Base-by-base conservation (phyloP, 345 rosid genomes). In the Salix brachista region DNA sequence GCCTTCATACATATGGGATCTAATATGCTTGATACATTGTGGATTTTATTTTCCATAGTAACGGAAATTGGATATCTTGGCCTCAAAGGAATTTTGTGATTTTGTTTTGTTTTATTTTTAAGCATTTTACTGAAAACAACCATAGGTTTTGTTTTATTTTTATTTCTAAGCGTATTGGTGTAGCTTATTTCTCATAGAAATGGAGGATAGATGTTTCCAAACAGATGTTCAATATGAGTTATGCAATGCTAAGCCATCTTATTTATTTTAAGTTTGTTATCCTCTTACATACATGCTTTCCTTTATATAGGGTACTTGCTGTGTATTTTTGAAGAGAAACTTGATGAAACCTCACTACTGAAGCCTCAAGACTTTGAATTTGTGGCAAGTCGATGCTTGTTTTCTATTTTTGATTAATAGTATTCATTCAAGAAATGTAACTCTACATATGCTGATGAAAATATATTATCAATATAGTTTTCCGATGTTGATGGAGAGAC, bases 241-340 rank as follows among this genome's bases (percentile, higher is more conserved):
- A 5, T 39, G 14, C 34, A 34, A 7, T 60, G 65, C 65, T 1
- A 21, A 25, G 13, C 65, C 23, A 46, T 46, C 37, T 21, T 71
- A 14, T 50, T 62, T 32, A 44, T 14, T 28, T 44, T 5, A n/a
- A 1, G 4, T 73, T 58, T 61, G 11, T 28, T 44, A 26, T 37
- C 34, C 54, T 21, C 66, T 28, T 34, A 36, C 56, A 46, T 16
- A 11, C 3, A n/a, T 46, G n/a, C 42, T 21, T 64, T 71, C 30
- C n/a, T 56, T 79, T 30, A 11, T 69, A 6, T 71, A 81, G 99
- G 97, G 80, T 95, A 95, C 83, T 87, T 95, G 83, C 87, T 95
- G 84, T 95, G 99, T 79, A 78, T 93, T 78, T 88, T 87, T 84
- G 92, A 89, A 80, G 94, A 89, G 82, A 90, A 90, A 65, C 85